phyloP scores from a whole-genome alignment of 1,284 basidiomycete genomes.

The Marasmius fiardii region DNA sequence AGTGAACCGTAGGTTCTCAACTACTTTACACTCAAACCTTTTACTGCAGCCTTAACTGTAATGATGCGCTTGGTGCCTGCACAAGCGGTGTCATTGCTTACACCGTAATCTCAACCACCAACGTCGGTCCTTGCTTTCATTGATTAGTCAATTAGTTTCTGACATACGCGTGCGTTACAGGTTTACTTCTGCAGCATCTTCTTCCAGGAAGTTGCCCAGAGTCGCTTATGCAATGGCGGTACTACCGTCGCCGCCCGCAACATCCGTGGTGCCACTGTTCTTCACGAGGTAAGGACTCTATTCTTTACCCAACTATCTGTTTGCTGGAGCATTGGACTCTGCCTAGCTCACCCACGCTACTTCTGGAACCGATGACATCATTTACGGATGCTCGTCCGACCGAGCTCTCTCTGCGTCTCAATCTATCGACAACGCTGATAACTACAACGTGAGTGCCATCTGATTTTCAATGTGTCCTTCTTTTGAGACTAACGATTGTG shows the following conservation, averaged over 20 bases:
- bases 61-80: conserved; percentile 16
- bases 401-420: conserved; percentile 14
- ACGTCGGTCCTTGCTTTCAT: conserved; percentile 10
- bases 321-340: too few species aligned
- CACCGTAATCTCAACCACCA: conserved; percentile 17
- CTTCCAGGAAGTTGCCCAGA: conserved; percentile 16
- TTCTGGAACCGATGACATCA: conserved; percentile 14
- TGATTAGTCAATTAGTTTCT: neutral
- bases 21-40: neutral
- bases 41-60: conserved; percentile 16
- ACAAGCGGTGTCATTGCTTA: conserved; percentile 18
- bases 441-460: conserved; percentile 17
- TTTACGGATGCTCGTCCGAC: conserved; percentile 17
- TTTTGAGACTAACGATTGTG: neutral
- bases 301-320: too few species aligned
- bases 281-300: conserved; percentile 14
- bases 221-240: conserved; percentile 12
- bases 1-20: neutral
- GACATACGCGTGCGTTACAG: neutral
- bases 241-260: conserved; percentile 18
- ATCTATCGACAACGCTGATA: conserved; percentile 16
- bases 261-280: conserved; percentile 18
- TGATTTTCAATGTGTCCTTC: neutral
- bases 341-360: conserved; percentile 17
- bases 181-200: conserved; percentile 21